Base-by-base conservation (phyloP, 2,329 filamentous ascomycete genomes). In the Cordyceps tenuipes region DNA sequence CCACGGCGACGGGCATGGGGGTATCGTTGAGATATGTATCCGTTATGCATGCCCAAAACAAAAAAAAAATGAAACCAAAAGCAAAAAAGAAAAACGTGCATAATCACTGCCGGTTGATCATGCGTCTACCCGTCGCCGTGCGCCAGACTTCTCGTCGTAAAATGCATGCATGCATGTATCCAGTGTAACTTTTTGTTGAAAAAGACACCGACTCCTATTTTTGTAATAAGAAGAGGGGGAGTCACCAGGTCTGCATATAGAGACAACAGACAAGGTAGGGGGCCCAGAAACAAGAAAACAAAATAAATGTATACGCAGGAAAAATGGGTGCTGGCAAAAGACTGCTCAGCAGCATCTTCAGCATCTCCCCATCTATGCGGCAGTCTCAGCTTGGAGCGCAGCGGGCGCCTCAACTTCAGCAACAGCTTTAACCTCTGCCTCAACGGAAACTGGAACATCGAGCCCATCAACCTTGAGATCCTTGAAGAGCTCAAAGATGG, bases 401-500 rank as follows among this genome's bases (percentile, higher is more conserved):
- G 49, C 41, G n/a, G 57, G 29, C 19, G 39, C 41, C 29, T 46
- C 49, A 5, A 31, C 31, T 29, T 36, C 49, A n/a, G 39, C 47
- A 34, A 36, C 39, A 43, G 29, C 39, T 26, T 49, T 13, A 62
- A 39, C 39, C 29, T 46, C 49, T 3, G 43, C 31, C 41, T 36
- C 49, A 4, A 61, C 51, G 56, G 66, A 61, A 39, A 66, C 63
- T 12, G 68, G 65, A 59, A 64, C 70, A 63, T 89, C 82, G 54
- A 91, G 75, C 63, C 86, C 82, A 50, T 83, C 75, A n/a, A 90
- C 84, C 62, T 82, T 72, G 3, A 99, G 80, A 26, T 85, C 91
- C 17, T 92, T 83, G 71, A 99, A 94, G 29, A 97, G 79, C 50
- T 89, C 83, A 72, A 96, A 97, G 66, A 99, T 89, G 59, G 86